phyloP scores from a whole-genome alignment of 164 flowering plant genomes.

The Euptelea pleiosperma region DNA sequence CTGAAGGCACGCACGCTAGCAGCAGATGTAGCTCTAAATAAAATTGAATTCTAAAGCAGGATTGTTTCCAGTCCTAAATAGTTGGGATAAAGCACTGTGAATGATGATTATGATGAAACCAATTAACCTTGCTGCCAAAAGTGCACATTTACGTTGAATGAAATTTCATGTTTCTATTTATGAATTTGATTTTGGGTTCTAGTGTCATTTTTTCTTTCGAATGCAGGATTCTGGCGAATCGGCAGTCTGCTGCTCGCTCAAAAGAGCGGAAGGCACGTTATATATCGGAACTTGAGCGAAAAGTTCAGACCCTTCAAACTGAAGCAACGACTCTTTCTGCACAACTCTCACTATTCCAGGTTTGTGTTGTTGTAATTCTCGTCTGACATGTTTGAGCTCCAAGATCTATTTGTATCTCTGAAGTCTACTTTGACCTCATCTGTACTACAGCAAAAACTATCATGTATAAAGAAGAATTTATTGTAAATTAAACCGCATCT shows the following conservation, averaged over 20 bases:
- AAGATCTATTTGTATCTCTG: background rate
- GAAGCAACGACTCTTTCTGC: slow-evolving; percentile 99
- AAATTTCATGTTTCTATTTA: too few relatives aligned
- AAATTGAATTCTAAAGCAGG: too few relatives aligned
- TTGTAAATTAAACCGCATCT: too few relatives aligned
- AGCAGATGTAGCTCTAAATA: background rate
- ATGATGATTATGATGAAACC: too few relatives aligned
- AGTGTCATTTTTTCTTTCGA: background rate
- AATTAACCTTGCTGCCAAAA: too few relatives aligned
- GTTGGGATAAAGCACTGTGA: too few relatives aligned
- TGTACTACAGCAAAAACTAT: too few relatives aligned
- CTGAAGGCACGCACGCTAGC: background rate
- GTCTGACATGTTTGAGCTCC: background rate
- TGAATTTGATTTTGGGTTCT: background rate
- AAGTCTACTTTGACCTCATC: background rate
- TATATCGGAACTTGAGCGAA: slow-evolving; percentile 86
- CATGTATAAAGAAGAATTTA: too few relatives aligned
- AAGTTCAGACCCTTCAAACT: slow-evolving; percentile 94
- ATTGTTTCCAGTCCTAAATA: too few relatives aligned
- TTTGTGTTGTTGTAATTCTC: slow-evolving; percentile 10
- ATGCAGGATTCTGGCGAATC: slow-evolving; percentile 84
- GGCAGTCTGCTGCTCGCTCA: slow-evolving; percentile 98
- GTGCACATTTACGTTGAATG: too few relatives aligned
- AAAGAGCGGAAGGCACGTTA: slow-evolving; percentile 95
- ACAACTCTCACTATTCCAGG: slow-evolving; percentile 90